Evolutionary conservation across 2,329 filamentous ascomycete genomes (phyloP).

Genomic region (Ceratocystis papillata): DNA sequence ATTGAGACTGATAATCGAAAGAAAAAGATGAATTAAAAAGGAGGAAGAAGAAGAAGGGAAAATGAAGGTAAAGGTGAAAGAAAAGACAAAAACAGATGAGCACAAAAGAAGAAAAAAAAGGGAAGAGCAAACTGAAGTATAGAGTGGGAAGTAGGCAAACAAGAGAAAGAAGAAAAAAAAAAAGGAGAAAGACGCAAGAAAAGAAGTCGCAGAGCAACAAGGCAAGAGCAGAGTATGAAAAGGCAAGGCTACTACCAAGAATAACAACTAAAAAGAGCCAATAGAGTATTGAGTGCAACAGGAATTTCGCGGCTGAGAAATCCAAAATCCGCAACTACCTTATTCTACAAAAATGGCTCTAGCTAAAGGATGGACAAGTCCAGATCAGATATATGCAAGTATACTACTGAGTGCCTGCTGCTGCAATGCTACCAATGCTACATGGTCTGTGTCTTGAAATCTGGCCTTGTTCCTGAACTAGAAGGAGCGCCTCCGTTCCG

Average conservation of each 20-base stretch:
- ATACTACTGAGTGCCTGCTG: too few relatives aligned
- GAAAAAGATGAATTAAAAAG: background rate
- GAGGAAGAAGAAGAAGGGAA: background rate
- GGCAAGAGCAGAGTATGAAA: too few relatives aligned
- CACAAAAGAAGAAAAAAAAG: background rate
- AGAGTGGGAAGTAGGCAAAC: background rate
- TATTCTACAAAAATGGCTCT: background rate
- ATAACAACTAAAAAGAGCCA: slow-evolving; percentile 14
- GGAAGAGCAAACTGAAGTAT: background rate
- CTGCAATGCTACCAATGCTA: slow-evolving; percentile 16
- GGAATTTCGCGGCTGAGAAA: slow-evolving; percentile 11
- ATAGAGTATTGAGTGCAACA: slow-evolving; percentile 13
- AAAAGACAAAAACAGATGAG: slow-evolving; percentile 9
- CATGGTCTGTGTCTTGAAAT: background rate
- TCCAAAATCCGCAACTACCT: slow-evolving; percentile 2
- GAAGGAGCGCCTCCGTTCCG: background rate
- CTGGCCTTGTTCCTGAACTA: slow-evolving; percentile 5
- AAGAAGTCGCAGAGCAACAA: slow-evolving; percentile 4
- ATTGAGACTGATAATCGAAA: background rate
- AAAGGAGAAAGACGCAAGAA: background rate
- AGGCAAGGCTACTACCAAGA: background rate
- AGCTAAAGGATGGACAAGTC: slow-evolving; percentile 15
- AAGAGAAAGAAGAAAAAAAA: slow-evolving; percentile 1
- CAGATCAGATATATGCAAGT: slow-evolving; percentile 11
- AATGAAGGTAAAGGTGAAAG: background rate